phyloP scores from a whole-genome alignment of 148 eudicot species.

The Chenopodium formosanum region DNA sequence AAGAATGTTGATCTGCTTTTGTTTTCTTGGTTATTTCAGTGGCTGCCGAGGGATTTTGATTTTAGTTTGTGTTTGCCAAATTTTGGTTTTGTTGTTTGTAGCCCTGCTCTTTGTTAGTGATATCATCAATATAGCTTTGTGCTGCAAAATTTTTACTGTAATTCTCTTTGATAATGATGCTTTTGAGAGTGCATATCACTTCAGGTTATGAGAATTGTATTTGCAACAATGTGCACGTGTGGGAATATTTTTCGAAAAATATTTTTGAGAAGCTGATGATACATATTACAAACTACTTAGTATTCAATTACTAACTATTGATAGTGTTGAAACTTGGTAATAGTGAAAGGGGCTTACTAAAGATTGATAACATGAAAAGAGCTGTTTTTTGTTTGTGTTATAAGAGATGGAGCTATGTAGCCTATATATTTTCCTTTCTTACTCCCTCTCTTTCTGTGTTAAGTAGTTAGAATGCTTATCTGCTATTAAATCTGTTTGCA shows the following conservation, averaged over 20 bases:
- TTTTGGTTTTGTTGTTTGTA: too few relatives aligned
- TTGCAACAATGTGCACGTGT: too few relatives aligned
- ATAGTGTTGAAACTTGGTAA: neutral
- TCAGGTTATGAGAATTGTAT: neutral
- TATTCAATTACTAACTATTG: neutral
- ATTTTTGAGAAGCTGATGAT: neutral
- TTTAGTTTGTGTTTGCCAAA: too few relatives aligned
- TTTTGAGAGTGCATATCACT: neutral
- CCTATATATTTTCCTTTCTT: neutral
- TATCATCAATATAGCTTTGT: too few relatives aligned
- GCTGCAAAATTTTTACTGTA: too few relatives aligned
- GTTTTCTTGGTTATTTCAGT: too few relatives aligned
- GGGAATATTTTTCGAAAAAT: too few relatives aligned
- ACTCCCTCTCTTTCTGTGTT: neutral
- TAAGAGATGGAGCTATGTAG: neutral
- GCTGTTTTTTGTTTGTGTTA: neutral
- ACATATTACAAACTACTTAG: neutral
- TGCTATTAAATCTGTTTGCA: slow-evolving; percentile 3
- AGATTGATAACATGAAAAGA: neutral
- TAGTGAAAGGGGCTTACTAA: neutral
- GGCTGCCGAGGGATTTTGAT: too few relatives aligned
- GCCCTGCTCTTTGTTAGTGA: too few relatives aligned
- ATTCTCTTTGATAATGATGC: too few relatives aligned
- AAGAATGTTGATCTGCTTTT: neutral
- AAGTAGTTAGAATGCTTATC: neutral